Evolutionary conservation across 2,329 filamentous ascomycete genomes (phyloP).

Genomic region (Aureobasidium sp.): DNA sequence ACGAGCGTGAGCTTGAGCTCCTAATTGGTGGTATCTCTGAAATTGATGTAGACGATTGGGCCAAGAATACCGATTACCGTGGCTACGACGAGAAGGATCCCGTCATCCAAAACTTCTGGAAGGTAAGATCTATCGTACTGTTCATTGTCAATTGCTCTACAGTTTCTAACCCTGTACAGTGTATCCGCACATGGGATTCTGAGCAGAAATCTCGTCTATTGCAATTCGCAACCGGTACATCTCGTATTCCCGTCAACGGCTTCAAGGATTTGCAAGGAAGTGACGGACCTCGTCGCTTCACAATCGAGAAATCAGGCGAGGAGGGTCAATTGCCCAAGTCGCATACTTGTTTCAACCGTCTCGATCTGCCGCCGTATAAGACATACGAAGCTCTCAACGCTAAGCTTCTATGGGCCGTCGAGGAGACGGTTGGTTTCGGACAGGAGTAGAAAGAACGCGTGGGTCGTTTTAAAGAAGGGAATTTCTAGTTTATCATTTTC

Average conservation of each 20-base stretch:
- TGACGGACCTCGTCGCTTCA: constrained; percentile 90
- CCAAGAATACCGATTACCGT: constrained; percentile 99
- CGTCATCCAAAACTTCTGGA: constrained; percentile 98
- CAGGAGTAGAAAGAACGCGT: constrained; percentile 62
- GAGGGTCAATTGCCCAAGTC: constrained; percentile 87
- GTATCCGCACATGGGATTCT: constrained; percentile 91
- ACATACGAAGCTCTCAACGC: constrained; percentile 72
- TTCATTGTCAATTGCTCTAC: background rate
- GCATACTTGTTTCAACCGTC: constrained; percentile 97
- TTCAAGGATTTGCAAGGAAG: constrained; percentile 99
- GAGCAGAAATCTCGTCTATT: constrained; percentile 95
- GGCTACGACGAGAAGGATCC: constrained; percentile 97
- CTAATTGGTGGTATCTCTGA: constrained; percentile 99
- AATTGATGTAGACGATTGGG: constrained; percentile 99
- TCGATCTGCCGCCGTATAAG: constrained; percentile 93
- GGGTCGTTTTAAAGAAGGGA: background rate
- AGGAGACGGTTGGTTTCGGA: constrained; percentile 97
- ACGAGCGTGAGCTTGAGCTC: constrained; percentile 92
- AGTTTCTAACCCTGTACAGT: constrained; percentile 37
- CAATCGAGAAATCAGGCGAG: constrained; percentile 96
- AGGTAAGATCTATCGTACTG: constrained; percentile 43
- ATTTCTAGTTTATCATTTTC: background rate
- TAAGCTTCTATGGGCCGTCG: constrained; percentile 93
- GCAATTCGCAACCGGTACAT: constrained; percentile 96
- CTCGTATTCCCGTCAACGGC: constrained; percentile 95